phyloP scores from a whole-genome alignment of 129 eudicot genomes.

The Chrysanthemum lavandulifolium region DNA sequence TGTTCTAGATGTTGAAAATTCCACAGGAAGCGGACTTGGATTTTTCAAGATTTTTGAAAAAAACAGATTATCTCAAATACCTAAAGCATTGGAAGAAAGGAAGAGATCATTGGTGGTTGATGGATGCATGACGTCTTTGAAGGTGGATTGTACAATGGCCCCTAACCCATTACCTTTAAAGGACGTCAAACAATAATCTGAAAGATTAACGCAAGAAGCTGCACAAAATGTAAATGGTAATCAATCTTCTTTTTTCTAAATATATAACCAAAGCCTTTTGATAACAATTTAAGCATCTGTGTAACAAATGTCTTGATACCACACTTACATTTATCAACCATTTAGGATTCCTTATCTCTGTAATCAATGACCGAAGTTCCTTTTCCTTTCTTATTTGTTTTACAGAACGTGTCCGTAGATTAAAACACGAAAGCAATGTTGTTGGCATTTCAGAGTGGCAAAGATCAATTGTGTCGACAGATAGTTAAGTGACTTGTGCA shows the following conservation, averaged over 20 bases:
- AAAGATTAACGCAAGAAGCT: neutral
- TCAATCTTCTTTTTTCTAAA: neutral
- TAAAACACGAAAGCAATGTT: neutral
- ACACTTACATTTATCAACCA: neutral
- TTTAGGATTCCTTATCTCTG: neutral
- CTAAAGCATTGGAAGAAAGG: constrained; percentile 8
- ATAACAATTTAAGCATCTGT: neutral
- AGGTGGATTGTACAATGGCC: neutral
- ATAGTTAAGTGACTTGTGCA: neutral
- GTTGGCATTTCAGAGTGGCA: neutral
- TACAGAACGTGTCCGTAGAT: neutral
- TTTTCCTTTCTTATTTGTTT: neutral
- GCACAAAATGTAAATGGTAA: neutral
- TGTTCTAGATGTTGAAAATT: constrained; percentile 17
- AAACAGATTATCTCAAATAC: neutral
- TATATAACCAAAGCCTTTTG: neutral
- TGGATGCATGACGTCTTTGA: neutral
- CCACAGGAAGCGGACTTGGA: neutral
- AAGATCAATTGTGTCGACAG: neutral
- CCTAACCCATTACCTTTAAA: neutral
- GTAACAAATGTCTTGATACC: neutral
- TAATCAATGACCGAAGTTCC: neutral
- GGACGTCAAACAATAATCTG: constrained; percentile 4
- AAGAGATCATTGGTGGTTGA: neutral
- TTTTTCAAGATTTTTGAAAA: constrained; percentile 13